These are phyloP conservation scores for Lepiota venenata DNA, from an alignment of 768 basidiomycete species.

Conservation along the genomic window DNA sequence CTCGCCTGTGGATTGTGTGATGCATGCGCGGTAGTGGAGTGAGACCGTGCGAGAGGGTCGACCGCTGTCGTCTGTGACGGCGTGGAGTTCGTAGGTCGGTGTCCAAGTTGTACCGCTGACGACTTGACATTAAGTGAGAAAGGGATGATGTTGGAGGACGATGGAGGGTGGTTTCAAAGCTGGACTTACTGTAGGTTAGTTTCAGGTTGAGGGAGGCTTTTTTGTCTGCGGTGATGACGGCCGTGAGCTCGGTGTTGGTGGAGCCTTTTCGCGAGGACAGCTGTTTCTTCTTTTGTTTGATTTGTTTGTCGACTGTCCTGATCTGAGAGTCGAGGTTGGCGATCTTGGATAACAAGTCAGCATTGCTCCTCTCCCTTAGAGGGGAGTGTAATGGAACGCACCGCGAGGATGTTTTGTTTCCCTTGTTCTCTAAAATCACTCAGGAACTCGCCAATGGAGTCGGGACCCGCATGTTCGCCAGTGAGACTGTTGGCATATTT, in stretches of 20 bases:
- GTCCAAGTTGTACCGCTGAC: slow-evolving; percentile 49
- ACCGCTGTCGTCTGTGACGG: slow-evolving; percentile 37
- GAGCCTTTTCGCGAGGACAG: slow-evolving; percentile 30
- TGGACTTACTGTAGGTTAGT: slow-evolving; percentile 49
- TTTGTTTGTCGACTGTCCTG: slow-evolving; percentile 32
- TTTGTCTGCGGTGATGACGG: slow-evolving; percentile 39
- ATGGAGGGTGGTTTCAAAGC: neutral
- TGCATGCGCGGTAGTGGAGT: slow-evolving; percentile 52
- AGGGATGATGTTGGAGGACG: neutral
- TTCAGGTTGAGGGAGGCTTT: slow-evolving; percentile 37
- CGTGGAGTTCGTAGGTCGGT: slow-evolving; percentile 60
- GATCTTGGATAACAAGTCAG: slow-evolving; percentile 19
- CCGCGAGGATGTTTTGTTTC: slow-evolving; percentile 28
- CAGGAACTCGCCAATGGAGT: slow-evolving; percentile 37
- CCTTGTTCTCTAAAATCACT: slow-evolving; percentile 36
- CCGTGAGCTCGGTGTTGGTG: slow-evolving; percentile 31
- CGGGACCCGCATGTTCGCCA: slow-evolving; percentile 38
- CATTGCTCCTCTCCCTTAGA: too few species aligned
- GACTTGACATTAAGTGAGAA: slow-evolving; percentile 29
- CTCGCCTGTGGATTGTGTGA: slow-evolving; percentile 56
- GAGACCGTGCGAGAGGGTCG: slow-evolving; percentile 40
- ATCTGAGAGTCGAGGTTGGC: slow-evolving; percentile 39
- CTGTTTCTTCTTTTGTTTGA: slow-evolving; percentile 31
- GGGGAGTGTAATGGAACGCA: too few species aligned
- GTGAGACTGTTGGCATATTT: slow-evolving; percentile 41